These are phyloP conservation scores for Ophiosphaerella korrae DNA, from an alignment of 2,329 filamentous ascomycete genomes.

Conservation along the genomic window DNA sequence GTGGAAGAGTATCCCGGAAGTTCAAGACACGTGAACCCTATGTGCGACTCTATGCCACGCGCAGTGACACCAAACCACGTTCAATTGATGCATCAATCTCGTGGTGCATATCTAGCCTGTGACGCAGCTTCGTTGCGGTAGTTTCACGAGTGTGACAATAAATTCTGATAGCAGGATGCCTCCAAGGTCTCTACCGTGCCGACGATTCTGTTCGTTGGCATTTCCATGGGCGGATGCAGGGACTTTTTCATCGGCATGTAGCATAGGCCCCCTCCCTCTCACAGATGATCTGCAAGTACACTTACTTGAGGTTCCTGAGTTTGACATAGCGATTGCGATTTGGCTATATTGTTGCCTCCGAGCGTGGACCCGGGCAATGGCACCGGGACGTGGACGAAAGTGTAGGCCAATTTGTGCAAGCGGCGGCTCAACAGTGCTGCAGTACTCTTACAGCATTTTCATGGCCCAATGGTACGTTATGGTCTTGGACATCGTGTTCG, in stretches of 20 bases:
- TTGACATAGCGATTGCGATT: background rate
- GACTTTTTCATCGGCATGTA: conserved; percentile 2
- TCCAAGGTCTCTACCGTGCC: conserved; percentile 5
- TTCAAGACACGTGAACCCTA: conserved; percentile 28
- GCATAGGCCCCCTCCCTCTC: background rate
- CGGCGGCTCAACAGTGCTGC: conserved; percentile 1
- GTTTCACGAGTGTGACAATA: conserved; percentile 20
- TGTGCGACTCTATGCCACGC: conserved; percentile 23
- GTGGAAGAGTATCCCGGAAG: conserved; percentile 11
- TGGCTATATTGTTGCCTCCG: conserved; percentile 1
- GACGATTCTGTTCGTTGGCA: background rate
- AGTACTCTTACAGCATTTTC: conserved; percentile 7
- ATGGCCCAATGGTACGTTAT: conserved; percentile 4
- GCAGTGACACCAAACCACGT: conserved; percentile 27
- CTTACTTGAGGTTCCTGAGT: background rate
- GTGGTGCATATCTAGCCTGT: conserved; percentile 45
- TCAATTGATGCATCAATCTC: conserved; percentile 32
- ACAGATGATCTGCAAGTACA: conserved; percentile 1
- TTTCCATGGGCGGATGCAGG: conserved; percentile 10
- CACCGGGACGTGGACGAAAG: conserved; percentile 2
- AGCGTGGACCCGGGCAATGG: conserved; percentile 1
- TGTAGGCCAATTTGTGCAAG: background rate
- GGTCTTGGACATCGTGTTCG: conserved; percentile 6
- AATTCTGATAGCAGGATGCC: conserved; percentile 21
- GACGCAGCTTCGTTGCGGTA: conserved; percentile 20